Base-by-base conservation (phyloP, 2,329 filamentous ascomycete genomes). In the Akanthomyces muscarius region DNA sequence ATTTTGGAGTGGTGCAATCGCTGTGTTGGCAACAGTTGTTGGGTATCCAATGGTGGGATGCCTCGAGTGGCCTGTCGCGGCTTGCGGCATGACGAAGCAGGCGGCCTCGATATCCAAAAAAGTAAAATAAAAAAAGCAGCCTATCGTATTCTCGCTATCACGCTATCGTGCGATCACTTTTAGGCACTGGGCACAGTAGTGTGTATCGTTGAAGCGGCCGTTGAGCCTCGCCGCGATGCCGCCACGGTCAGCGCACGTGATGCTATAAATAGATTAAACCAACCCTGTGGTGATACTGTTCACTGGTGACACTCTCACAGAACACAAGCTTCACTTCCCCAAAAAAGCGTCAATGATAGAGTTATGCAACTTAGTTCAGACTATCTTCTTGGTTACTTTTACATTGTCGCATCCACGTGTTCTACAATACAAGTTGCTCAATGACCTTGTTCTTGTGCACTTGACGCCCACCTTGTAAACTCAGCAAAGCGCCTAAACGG, bases 1-100 rank as follows among this genome's bases (percentile, higher is more conserved):
- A 59, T 81, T 80, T 42, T 83, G 81, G 61, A 87, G 84, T 28
- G 85, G 85, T 7, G 87, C 87, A 66, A 92, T 78, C 71, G 82
- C 87, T 78, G 91, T 83, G 69, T 86, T 87, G 60, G 86, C 88
- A n/a, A 25, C 45, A 18, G 61, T 44, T 1, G 61, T 63, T 51
- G 58, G 58, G 38, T 61, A 54, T 45, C 58, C 58, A 25, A 61
- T 53, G 28, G 51, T 33, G 23, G 50, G 50, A 11, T 54, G 25
- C 21, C 38, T 52, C 11, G 56, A n/a, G 25, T 51, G 48, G 33
- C 47, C n/a, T 16, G 50, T 18, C 3, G 50, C 33, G 11, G 38
- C 28, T 38, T 61, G 58, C 28, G 50, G 58, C 58, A 61, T 61
- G 58, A 30, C 38, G 58, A 52, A 42, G 21, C 48, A 41, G 11